A percentile compares a stretch with the other conserved stretches of the same genome.
phyloP scores from a whole-genome alignment of 495 filamentous ascomycete species.

The Penicillium longicatenatum region DNA sequence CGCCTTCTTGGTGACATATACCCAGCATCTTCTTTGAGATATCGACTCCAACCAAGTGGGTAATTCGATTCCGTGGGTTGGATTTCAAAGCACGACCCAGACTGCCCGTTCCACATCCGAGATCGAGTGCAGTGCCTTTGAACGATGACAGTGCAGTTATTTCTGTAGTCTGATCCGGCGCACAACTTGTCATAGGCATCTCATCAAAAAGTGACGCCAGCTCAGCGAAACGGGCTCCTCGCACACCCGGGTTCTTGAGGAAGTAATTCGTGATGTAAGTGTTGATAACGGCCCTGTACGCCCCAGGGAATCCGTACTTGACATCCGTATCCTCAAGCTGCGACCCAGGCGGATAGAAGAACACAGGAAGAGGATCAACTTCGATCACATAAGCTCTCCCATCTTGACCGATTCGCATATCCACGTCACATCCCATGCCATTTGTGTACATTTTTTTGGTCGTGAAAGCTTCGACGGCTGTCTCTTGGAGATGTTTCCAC shows the following conservation, averaged over 20 bases:
- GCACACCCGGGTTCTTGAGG: slow-evolving; percentile 2
- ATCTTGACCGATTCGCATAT: slow-evolving; percentile 13
- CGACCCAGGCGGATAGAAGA: slow-evolving; percentile 11
- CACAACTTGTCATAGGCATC: neutral
- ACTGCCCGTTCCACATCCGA: slow-evolving; percentile 15
- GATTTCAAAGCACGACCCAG: neutral
- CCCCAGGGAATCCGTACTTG: slow-evolving; percentile 11
- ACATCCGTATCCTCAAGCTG: slow-evolving; percentile 14
- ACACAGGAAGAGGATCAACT: slow-evolving; percentile 16
- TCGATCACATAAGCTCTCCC: slow-evolving; percentile 15
- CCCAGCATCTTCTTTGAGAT: slow-evolving; percentile 6
- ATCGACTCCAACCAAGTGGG: slow-evolving; percentile 8
- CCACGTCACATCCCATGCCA: slow-evolving; percentile 22
- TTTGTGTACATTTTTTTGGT: slow-evolving; percentile 11
- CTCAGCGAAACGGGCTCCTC: neutral
- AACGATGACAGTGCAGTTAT: neutral
- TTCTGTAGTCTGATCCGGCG: neutral
- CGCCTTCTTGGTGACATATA: neutral
- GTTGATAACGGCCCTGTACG: slow-evolving; percentile 14
- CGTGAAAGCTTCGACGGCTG: slow-evolving; percentile 17
- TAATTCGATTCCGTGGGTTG: neutral
- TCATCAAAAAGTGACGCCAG: slow-evolving; percentile 6
- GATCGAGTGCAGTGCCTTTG: slow-evolving; percentile 11
- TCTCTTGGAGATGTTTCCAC: slow-evolving; percentile 12
- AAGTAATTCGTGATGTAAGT: slow-evolving; percentile 21